Base-by-base conservation (phyloP, 768 basidiomycete genomes). In the Rhizopogon roseolus region DNA sequence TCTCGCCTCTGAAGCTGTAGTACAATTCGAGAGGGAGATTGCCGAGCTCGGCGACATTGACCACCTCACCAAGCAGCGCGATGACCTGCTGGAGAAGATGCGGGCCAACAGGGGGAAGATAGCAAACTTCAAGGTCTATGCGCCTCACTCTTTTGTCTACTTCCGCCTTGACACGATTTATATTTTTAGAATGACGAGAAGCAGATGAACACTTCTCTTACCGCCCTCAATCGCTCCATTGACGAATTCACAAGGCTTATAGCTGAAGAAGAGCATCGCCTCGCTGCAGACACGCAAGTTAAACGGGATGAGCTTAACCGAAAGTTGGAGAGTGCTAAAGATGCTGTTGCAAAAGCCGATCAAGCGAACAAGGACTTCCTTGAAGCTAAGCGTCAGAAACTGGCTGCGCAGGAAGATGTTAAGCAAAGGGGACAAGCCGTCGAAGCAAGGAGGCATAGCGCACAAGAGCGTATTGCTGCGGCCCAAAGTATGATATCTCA, bases 271-370 rank as follows among this genome's bases (percentile, higher is more conserved):
- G 73, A 75, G 6, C 70, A 66, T 29, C 81, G 77, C 40, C 74
- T 81, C 70, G 83, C 73, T 55, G 71, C 71, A 5, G 76, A 82
- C 56, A 81, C 81, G 3, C 82, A 87, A 59, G 79, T 72, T 11
- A 85, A 84, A 61, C 83, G 81, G 16, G 81, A 88, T 32, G 79
- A 82, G 57, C 74, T 74, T 4, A 76, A 80, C 42, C 68, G 69
- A 19, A 76, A 79, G 61, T 72, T 91, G 11, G 71, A 78, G 0
- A 64, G 65, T 10, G 78, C 80, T 16, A 76, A 74, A 45, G 65
- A 69, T 5, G 67, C 63, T 4, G 69, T 82, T 16, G 52, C 57
- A 1, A 64, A 62, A 10, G 72, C 75, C 13, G 79, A 86, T 52
- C 57, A 61, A 54, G 57, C 45, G 41, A 60, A 59, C 16, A 66